Percentiles rank a stretch among this genome's conserved stretches.
Conservation (phyloP, 768 basidiomycete species). For the Kondoa malvinella region DNA sequence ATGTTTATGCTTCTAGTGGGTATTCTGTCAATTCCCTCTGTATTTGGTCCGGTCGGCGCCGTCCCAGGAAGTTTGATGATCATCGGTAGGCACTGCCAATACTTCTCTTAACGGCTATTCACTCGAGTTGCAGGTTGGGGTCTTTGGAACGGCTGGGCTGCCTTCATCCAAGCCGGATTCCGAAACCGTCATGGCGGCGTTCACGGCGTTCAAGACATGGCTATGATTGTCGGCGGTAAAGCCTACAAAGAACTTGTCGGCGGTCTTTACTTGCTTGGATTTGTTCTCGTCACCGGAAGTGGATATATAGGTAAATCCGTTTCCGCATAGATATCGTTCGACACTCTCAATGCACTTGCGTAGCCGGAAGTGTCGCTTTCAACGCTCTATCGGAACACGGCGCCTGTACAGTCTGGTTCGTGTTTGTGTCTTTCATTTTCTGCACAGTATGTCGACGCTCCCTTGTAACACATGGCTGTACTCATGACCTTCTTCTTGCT, state of each 20-base stretch:
- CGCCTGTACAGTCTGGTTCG: neutral
- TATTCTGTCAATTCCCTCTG: neutral
- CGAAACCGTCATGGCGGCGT: neutral
- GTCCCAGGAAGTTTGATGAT: neutral
- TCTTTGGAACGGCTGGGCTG: neutral
- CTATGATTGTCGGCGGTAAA: neutral
- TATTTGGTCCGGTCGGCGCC: neutral
- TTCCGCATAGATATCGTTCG: too few species aligned
- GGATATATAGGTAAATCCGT: neutral
- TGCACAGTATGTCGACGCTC: neutral
- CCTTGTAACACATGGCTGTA: neutral
- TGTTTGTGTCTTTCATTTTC: neutral
- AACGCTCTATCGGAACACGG: neutral
- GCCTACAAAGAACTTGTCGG: neutral
- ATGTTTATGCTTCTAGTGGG: neutral
- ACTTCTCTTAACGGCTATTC: too few species aligned
- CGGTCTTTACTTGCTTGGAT: neutral
- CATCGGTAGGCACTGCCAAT: too few species aligned
- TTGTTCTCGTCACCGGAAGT: neutral
- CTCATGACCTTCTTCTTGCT: neutral
- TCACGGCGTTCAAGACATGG: constrained; percentile 1
- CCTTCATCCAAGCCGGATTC: neutral
- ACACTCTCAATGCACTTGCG: too few species aligned
- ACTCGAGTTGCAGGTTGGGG: neutral
- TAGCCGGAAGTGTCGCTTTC: too few species aligned